phyloP scores from a whole-genome alignment of 805 yeast species.

The Candida oleophila region DNA sequence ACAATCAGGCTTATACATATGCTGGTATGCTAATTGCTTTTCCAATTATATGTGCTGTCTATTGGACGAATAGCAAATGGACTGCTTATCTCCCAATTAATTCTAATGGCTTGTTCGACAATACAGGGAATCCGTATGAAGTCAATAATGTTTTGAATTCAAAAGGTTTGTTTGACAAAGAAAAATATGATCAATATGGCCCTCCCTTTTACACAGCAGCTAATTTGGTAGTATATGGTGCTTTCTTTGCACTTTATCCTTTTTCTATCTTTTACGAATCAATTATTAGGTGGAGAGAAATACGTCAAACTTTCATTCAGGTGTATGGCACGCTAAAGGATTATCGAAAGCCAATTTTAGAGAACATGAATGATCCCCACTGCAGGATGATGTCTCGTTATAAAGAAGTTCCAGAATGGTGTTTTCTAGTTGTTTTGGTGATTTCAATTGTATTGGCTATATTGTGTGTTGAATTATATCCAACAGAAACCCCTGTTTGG shows the following conservation, averaged over 20 bases:
- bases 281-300: conserved; percentile 3
- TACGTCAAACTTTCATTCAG: not conserved
- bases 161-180: conserved; percentile 26
- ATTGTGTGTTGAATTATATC: conserved; percentile 28
- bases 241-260: conserved; percentile 26
- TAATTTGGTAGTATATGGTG: conserved; percentile 25
- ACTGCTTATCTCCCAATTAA: conserved; percentile 32
- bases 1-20: conserved; percentile 13
- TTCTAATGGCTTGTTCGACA: conserved; percentile 45
- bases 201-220: conserved; percentile 32
- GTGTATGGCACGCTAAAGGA: not conserved
- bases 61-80: conserved; percentile 22
- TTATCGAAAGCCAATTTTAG: conserved; percentile 9
- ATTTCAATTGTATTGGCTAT: conserved; percentile 31
- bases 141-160: conserved; percentile 42
- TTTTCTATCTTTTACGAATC: conserved; percentile 15
- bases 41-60: conserved; percentile 18
- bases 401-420: conserved; percentile 39
- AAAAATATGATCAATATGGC: conserved; percentile 21
- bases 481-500: conserved; percentile 59
- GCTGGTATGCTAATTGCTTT: conserved; percentile 19
- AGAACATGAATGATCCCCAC: conserved; percentile 24
- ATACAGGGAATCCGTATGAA: conserved; percentile 44
- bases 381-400: conserved; percentile 30
- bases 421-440: conserved; percentile 21